Base-by-base conservation (phyloP, 2,329 filamentous ascomycete species). In the Ophiostoma novo-ulmi region DNA sequence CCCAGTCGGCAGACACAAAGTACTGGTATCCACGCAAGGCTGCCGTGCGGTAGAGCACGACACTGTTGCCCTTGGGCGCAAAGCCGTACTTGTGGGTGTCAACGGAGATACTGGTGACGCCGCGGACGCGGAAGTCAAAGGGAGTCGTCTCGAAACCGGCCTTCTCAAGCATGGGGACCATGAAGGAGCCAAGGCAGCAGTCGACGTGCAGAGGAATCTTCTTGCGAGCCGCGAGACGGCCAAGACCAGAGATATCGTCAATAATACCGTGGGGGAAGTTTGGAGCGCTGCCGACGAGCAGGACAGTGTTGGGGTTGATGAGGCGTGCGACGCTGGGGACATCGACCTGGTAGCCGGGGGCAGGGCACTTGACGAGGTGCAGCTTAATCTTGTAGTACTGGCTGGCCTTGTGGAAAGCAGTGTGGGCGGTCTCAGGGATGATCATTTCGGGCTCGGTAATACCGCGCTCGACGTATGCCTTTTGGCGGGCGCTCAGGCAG, bases 41-140 rank as follows among this genome's bases (percentile, higher is more conserved):
- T 44, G 89, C 86, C 65, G 88, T 91, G 76, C 95, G 92, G 85
- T 99, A 99, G 61, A 99, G 85, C 17, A 97, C 85, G 1, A 93
- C 95, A 69, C 91, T 95, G 85, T 97, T 99, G 75, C 95, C 95
- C 83, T 99, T 99, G 69, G 95, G 95, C 0, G 95, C 95, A 78
- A 99, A 99, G 52, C 95, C 95, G 79, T 99, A 99, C 80, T 99
- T 99, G 86, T 99, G 95, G 2, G 95, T 99, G 79, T 99, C 95
- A 79, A 94, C 96, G 75, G 89, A 93, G 80, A 99, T 98, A 79
- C 91, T 94, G 3, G 94, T 97, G 52, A 99, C 95, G 76, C 95
- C 95, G 75, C 92, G 93, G 72, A 96, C 88, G 70, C 91, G 89
- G 87, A 99, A 99, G 80, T 99, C 95, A 78, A 98, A 98, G 5